Evolutionary conservation across 164 flowering plant genomes (phyloP).

Genomic region (Saururus chinensis): DNA sequence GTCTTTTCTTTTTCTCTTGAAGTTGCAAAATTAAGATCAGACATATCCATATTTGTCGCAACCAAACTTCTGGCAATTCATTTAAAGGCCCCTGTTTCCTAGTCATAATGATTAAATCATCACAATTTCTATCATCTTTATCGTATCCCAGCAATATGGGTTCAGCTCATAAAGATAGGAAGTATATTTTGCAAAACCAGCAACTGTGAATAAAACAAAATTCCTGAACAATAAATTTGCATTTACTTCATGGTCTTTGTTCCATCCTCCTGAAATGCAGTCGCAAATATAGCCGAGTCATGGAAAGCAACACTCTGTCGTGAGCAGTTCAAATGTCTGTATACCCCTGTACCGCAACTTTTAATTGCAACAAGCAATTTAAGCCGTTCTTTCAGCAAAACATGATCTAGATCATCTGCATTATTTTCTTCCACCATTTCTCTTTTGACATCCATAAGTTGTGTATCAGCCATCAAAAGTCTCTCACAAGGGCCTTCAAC

Average conservation of each 20-base stretch:
- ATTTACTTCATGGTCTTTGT: neutral
- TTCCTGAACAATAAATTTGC: neutral
- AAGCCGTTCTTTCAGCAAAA: conserved; percentile 46
- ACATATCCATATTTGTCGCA: too few relatives aligned
- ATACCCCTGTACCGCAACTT: conserved; percentile 5
- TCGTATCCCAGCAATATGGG: neutral
- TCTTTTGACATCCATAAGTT: conserved; percentile 25
- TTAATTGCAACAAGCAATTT: conserved; percentile 23
- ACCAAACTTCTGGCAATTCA: too few relatives aligned
- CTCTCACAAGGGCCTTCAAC: neutral
- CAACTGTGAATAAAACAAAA: neutral
- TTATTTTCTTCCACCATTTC: conserved; percentile 11
- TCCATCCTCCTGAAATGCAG: neutral
- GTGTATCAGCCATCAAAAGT: neutral
- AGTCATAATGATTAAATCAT: too few relatives aligned
- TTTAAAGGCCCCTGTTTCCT: too few relatives aligned
- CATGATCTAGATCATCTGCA: conserved; percentile 52
- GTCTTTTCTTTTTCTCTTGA: too few relatives aligned
- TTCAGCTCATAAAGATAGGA: neutral
- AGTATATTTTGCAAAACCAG: neutral
- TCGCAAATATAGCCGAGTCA: neutral
- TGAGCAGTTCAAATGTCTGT: neutral
- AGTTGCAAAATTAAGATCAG: too few relatives aligned
- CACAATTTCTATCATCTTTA: too few relatives aligned
- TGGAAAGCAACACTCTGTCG: neutral